Evolutionary conservation across 225 moss, liverwort and hornwort genomes (phyloP).

Genomic region (Lunularia cruciata): DNA sequence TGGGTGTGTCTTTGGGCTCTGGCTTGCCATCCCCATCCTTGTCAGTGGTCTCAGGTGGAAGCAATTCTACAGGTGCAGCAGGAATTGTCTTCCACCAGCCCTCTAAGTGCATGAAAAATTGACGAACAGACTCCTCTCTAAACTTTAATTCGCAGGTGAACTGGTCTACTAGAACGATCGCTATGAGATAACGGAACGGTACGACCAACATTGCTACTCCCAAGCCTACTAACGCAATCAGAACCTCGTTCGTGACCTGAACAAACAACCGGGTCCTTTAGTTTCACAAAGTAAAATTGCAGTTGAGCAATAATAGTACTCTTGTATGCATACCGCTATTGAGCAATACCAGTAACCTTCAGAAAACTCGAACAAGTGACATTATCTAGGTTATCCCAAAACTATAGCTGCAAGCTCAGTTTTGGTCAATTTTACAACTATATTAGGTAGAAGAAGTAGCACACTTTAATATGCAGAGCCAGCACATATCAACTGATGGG

Average conservation of each 20-base stretch:
- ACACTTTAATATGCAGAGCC: no score
- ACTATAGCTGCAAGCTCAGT: no score
- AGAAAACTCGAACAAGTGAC: no score
- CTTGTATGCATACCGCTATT: no score
- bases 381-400: no score
- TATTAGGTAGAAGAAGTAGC: no score
- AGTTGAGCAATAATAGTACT: no score
- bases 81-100: slow-evolving; percentile 92
- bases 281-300: no score
- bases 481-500: no score
- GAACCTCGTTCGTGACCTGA: slow-evolving; percentile 89
- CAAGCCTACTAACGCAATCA: slow-evolving; percentile 59
- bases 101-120: slow-evolving; percentile 48
- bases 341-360: no score
- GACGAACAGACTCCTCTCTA: slow-evolving; percentile 64
- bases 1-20: slow-evolving; percentile 40
- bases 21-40: slow-evolving; percentile 32
- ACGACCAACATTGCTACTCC: slow-evolving; percentile 60
- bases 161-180: slow-evolving; percentile 66
- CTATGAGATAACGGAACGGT: slow-evolving; percentile 76
- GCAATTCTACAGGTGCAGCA: slow-evolving; percentile 76
- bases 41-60: slow-evolving; percentile 53
- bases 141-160: slow-evolving; percentile 68
- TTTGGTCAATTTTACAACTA: no score
- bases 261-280: slow-evolving; percentile 2